Conservation (phyloP, 2,329 filamentous ascomycete species). For the Pseudogymnoascus sp. region DNA sequence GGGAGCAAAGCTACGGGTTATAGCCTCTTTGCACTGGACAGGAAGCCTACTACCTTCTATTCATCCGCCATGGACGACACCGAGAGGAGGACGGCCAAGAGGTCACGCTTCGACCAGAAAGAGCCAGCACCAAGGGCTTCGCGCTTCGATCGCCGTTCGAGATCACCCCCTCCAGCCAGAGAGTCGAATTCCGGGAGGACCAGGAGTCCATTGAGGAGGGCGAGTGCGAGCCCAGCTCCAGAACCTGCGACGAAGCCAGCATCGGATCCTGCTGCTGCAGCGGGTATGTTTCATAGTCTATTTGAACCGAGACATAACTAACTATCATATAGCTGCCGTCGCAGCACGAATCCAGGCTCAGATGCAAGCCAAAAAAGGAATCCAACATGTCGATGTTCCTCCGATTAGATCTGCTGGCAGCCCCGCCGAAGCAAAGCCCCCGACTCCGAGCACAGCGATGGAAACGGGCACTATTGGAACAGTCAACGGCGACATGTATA, state of each 20-base stretch:
- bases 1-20: neutral
- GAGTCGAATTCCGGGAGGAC: constrained; percentile 65
- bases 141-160: constrained; percentile 85
- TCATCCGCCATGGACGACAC: constrained; percentile 60
- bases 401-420: constrained; percentile 57
- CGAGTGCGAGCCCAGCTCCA: constrained; percentile 23
- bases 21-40: neutral
- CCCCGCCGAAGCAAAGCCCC: neutral
- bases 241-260: constrained; percentile 34
- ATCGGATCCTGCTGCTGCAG: constrained; percentile 67
- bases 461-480: constrained; percentile 34
- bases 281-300: constrained; percentile 46
- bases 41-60: neutral
- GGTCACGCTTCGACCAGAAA: constrained; percentile 90
- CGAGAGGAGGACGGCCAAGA: constrained; percentile 64
- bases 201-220: constrained; percentile 55
- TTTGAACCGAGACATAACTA: neutral
- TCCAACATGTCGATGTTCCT: constrained; percentile 84
- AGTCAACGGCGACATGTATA: constrained; percentile 81
- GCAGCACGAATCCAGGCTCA: constrained; percentile 81
- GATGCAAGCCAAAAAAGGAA: constrained; percentile 76
- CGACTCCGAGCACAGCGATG: constrained; percentile 15
- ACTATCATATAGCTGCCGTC: constrained; percentile 57
- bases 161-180: constrained; percentile 61
- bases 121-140: constrained; percentile 71